phyloP scores from a whole-genome alignment of 805 yeast species.

The Priceomyces melissophilus region DNA sequence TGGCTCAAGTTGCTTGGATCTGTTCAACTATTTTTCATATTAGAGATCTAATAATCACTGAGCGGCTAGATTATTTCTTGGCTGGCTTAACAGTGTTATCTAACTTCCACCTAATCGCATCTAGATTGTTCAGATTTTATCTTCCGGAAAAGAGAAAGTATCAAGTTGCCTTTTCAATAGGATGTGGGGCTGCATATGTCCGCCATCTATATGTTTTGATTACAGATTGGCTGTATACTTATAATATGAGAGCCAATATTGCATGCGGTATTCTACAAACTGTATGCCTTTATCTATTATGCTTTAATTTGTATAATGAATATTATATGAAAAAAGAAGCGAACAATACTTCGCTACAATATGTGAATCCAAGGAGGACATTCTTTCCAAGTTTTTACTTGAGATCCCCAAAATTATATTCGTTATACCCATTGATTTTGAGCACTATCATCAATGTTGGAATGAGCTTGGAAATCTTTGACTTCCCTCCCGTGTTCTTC shows the following conservation, averaged over 20 bases:
- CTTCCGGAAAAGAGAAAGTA: constrained; percentile 16
- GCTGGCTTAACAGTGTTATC: constrained; percentile 86
- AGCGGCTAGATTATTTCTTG: constrained; percentile 83
- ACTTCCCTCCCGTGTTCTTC: constrained; percentile 65
- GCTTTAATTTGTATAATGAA: constrained; percentile 29
- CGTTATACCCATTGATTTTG: constrained; percentile 37
- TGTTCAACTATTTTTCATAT: constrained; percentile 83
- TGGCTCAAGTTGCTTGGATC: constrained; percentile 85
- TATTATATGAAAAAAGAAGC: constrained; percentile 18
- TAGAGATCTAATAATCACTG: constrained; percentile 79
- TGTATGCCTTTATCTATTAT: constrained; percentile 27
- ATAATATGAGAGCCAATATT: constrained; percentile 90
- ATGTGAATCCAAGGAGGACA: constrained; percentile 18
- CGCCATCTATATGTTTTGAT: constrained; percentile 65
- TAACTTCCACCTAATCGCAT: constrained; percentile 68
- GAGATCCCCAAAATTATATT: constrained; percentile 34
- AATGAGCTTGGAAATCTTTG: constrained; percentile 88
- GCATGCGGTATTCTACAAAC: constrained; percentile 76
- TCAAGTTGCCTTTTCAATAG: constrained; percentile 34
- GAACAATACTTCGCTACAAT: constrained; percentile 24
- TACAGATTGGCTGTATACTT: constrained; percentile 83
- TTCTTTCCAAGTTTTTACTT: constrained; percentile 29
- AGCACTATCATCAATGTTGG: constrained; percentile 55
- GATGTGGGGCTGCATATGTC: constrained; percentile 50
- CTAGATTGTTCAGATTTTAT: constrained; percentile 62